Evolutionary conservation across 1,284 basidiomycete genomes (phyloP).

Genomic region (Taiwanofungus camphoratus): DNA sequence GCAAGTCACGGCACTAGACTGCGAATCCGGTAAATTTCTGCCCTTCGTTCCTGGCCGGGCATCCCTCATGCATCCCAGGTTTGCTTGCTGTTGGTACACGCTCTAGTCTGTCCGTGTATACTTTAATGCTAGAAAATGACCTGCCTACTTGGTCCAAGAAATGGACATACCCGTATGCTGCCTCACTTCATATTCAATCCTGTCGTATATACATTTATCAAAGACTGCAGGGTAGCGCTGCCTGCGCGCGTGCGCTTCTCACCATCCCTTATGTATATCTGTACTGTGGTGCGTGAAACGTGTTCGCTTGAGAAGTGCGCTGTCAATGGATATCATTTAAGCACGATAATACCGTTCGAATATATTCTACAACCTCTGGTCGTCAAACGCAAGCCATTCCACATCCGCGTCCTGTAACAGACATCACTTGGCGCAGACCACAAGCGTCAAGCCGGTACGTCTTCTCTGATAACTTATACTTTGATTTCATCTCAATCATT

Average conservation of each 20-base stretch:
- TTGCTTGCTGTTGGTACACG: conserved; percentile 62
- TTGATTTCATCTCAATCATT: conserved; percentile 2
- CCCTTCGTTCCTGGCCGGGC: neutral
- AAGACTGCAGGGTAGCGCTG: conserved; percentile 35
- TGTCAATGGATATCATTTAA: conserved; percentile 26
- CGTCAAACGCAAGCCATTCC: conserved; percentile 57
- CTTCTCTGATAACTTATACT: neutral
- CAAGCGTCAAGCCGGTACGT: conserved; percentile 61
- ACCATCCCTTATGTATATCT: conserved; percentile 71
- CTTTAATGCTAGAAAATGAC: conserved; percentile 71
- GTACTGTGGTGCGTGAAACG: conserved; percentile 44
- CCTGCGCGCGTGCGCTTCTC: conserved; percentile 56
- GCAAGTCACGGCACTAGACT: conserved; percentile 56
- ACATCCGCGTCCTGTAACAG: conserved; percentile 60
- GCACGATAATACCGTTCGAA: conserved; percentile 52
- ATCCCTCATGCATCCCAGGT: conserved; percentile 38
- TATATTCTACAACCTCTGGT: conserved; percentile 70
- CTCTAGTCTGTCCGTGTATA: conserved; percentile 60
- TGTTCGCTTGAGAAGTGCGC: neutral
- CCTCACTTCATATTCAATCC: too few relatives aligned
- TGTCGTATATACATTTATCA: conserved; percentile 13
- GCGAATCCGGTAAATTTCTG: conserved; percentile 51
- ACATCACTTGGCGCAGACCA: conserved; percentile 65
- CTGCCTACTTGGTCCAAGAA: conserved; percentile 74
- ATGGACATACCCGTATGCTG: conserved; percentile 57